phyloP scores from a whole-genome alignment of 2,329 filamentous ascomycete species.

The Alternaria triticina region DNA sequence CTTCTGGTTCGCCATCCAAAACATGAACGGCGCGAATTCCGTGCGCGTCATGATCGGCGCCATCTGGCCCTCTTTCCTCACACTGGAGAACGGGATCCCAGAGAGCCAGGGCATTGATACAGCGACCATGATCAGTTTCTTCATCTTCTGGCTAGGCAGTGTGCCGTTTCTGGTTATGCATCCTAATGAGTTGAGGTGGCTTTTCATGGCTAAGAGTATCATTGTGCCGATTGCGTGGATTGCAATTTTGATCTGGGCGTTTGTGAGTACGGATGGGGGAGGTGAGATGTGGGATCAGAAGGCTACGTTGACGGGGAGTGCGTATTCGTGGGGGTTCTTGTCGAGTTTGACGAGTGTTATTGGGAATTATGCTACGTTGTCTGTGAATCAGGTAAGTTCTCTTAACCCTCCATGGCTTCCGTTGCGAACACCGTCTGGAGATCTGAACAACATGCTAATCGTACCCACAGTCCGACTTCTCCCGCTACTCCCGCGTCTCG shows the following conservation, averaged over 20 bases:
- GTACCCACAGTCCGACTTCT: conserved; percentile 61
- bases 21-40: conserved; percentile 65
- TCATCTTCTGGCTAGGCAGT: conserved; percentile 65
- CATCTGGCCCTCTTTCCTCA: conserved; percentile 64
- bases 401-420: background rate
- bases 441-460: conserved; percentile 16
- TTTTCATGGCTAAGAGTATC: conserved; percentile 58
- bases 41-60: conserved; percentile 60
- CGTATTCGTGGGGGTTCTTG: conserved; percentile 62
- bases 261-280: conserved; percentile 62
- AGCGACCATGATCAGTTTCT: conserved; percentile 62
- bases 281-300: conserved; percentile 56
- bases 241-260: conserved; percentile 68
- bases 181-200: conserved; percentile 59
- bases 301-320: conserved; percentile 54
- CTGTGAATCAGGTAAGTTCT: conserved; percentile 54
- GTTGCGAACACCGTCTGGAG: background rate
- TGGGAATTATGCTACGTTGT: conserved; percentile 59
- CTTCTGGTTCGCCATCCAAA: conserved; percentile 72
- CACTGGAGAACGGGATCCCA: conserved; percentile 61
- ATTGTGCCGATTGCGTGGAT: conserved; percentile 65
- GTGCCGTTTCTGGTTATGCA: conserved; percentile 63
- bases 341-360: conserved; percentile 58
- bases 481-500: conserved; percentile 57
- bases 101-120: conserved; percentile 61